phyloP scores from a whole-genome alignment of 345 rosid species.

The Excoecaria agallocha region DNA sequence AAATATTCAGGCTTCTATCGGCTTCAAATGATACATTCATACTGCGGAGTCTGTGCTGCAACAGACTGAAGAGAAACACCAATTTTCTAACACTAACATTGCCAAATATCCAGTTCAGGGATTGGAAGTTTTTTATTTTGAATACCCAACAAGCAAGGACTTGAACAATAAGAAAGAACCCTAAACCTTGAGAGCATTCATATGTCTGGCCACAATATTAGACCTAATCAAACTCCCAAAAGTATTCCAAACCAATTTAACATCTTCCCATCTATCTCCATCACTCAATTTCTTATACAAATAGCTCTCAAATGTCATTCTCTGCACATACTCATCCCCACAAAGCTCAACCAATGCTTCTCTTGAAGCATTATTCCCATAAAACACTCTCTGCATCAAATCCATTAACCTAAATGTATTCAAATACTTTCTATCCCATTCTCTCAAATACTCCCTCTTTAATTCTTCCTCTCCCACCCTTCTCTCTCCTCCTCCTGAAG shows the following conservation, averaged over 20 bases:
- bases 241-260: constrained; percentile 42
- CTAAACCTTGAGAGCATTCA: constrained; percentile 29
- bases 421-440: constrained; percentile 47
- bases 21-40: too few relatives aligned
- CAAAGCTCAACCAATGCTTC: constrained; percentile 75
- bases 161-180: too few relatives aligned
- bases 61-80: too few relatives aligned
- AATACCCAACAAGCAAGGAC: too few relatives aligned
- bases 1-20: too few relatives aligned
- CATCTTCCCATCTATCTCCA: constrained; percentile 43
- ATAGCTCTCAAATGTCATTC: constrained; percentile 67
- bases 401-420: constrained; percentile 53
- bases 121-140: too few relatives aligned
- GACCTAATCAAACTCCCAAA: constrained; percentile 47
- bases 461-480: constrained; percentile 49
- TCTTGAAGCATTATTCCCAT: constrained; percentile 40
- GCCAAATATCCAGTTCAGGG: too few relatives aligned
- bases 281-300: constrained; percentile 55
- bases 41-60: too few relatives aligned
- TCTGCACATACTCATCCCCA: constrained; percentile 62
- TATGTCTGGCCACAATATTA: constrained; percentile 37
- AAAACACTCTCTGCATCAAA: constrained; percentile 54
- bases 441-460: constrained; percentile 55
- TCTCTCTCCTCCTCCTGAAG: constrained; percentile 49
- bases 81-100: too few relatives aligned